These are phyloP conservation scores for Candida saitoana DNA, from an alignment of 805 yeast genomes.

Conservation along the genomic window DNA sequence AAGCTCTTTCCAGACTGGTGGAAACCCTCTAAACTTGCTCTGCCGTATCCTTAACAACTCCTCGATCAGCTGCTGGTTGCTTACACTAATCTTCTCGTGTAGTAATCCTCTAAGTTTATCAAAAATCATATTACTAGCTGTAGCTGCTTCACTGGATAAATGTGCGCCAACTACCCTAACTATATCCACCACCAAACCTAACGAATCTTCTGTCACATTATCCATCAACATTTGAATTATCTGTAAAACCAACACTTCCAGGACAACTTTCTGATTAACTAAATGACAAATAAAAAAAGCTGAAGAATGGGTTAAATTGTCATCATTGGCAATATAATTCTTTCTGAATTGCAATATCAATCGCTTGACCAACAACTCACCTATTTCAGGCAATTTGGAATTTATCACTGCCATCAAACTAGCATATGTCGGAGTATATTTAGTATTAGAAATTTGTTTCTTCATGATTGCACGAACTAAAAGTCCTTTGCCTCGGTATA, in stretches of 20 bases:
- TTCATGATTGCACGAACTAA: conserved; percentile 56
- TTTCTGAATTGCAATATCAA: conserved; percentile 56
- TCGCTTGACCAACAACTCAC: conserved; percentile 52
- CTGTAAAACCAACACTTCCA: conserved; percentile 30
- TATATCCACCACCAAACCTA: conserved; percentile 51
- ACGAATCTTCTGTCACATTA: conserved; percentile 50
- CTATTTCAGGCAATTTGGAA: conserved; percentile 65
- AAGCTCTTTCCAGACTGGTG: conserved; percentile 41
- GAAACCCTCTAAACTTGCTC: conserved; percentile 34
- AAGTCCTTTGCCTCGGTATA: conserved; percentile 59
- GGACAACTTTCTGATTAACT: conserved; percentile 54
- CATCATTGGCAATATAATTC: conserved; percentile 45
- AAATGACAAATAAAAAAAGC: conserved; percentile 54
- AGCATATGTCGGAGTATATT: conserved; percentile 48
- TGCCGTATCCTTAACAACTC: conserved; percentile 49
- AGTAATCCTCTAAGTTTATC: conserved; percentile 60
- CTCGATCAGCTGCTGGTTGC: conserved; percentile 47
- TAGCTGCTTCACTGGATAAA: conserved; percentile 39
- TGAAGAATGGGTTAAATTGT: conserved; percentile 38
- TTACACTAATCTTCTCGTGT: conserved; percentile 44
- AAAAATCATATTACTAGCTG: conserved; percentile 48
- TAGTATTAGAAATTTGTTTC: conserved; percentile 40
- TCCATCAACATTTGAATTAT: conserved; percentile 31
- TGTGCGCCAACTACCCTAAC: conserved; percentile 50
- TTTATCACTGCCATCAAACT: conserved; percentile 58